phyloP scores from a whole-genome alignment of 352 stramenopile species.

The Globisporangium recalcitrans region DNA sequence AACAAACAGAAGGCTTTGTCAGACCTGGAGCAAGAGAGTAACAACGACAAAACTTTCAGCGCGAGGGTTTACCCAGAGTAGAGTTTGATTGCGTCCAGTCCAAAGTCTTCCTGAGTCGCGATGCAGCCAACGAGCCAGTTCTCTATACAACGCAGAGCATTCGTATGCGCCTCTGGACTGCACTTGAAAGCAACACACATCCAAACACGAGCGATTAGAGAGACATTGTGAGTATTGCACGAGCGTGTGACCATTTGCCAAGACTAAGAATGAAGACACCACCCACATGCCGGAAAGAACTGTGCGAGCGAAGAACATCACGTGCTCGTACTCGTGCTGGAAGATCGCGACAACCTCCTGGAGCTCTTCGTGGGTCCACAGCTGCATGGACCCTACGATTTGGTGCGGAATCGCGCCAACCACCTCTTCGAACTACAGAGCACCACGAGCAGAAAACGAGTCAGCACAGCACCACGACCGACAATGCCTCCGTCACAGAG shows the following conservation, averaged over 20 bases:
- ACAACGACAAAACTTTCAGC: background rate
- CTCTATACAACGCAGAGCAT: constrained; percentile 57
- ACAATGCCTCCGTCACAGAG: background rate
- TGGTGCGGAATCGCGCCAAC: constrained; percentile 45
- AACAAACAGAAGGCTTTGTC: background rate
- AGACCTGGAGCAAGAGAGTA: background rate
- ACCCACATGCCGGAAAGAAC: constrained; percentile 41
- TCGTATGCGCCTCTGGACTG: constrained; percentile 33
- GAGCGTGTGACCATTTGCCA: background rate
- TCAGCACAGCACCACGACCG: background rate
- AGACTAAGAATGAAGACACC: background rate
- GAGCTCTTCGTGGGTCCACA: constrained; percentile 25
- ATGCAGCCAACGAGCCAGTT: constrained; percentile 62
- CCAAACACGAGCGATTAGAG: constrained; percentile 6
- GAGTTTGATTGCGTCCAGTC: constrained; percentile 36
- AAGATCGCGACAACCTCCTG: constrained; percentile 28
- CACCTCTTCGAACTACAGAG: constrained; percentile 37
- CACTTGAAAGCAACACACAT: constrained; percentile 7
- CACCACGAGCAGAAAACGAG: background rate
- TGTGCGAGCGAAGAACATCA: constrained; percentile 36
- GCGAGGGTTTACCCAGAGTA: constrained; percentile 25
- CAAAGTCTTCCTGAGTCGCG: constrained; percentile 38
- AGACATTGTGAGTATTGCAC: background rate
- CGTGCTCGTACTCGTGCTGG: constrained; percentile 31
- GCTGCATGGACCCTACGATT: constrained; percentile 24